These are phyloP conservation scores for Kurtzmaniella natalensis DNA, from an alignment of 1,139 yeast species.

Conservation along the genomic window DNA sequence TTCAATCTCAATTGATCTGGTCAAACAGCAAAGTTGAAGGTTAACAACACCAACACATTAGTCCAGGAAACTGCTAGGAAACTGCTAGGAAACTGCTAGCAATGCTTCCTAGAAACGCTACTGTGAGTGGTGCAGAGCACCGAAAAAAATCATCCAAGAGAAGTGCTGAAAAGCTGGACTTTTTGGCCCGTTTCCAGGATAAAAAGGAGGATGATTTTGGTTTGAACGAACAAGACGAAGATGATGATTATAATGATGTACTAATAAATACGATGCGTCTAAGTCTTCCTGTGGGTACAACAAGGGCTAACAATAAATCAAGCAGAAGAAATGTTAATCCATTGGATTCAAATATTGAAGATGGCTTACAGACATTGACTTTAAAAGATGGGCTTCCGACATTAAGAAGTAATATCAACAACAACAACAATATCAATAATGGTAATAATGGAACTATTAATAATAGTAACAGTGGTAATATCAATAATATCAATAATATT, in stretches of 20 bases:
- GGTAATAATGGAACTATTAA: too few relatives aligned
- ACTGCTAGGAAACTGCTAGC: too few relatives aligned
- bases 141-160: not conserved
- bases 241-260: constrained; percentile 1
- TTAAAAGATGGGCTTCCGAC: constrained; percentile 16
- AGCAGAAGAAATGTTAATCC: not conserved
- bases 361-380: constrained; percentile 23
- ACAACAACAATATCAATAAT: too few relatives aligned
- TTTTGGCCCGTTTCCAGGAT: constrained; percentile 11
- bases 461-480: too few relatives aligned
- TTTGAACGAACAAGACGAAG: constrained; percentile 10
- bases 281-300: constrained; percentile 1
- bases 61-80: too few relatives aligned
- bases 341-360: constrained; percentile 8
- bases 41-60: constrained; percentile 8
- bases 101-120: constrained; percentile 1
- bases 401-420: constrained; percentile 7
- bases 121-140: not conserved
- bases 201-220: constrained; percentile 8
- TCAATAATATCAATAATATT: too few relatives aligned
- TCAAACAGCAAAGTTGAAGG: constrained; percentile 13
- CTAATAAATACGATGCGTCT: not conserved
- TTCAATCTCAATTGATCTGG: constrained; percentile 7
- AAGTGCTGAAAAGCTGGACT: constrained; percentile 10
- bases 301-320: constrained; percentile 3